Conservation (phyloP, 352 stramenopile species). For the Blastocystis sp. region DNA sequence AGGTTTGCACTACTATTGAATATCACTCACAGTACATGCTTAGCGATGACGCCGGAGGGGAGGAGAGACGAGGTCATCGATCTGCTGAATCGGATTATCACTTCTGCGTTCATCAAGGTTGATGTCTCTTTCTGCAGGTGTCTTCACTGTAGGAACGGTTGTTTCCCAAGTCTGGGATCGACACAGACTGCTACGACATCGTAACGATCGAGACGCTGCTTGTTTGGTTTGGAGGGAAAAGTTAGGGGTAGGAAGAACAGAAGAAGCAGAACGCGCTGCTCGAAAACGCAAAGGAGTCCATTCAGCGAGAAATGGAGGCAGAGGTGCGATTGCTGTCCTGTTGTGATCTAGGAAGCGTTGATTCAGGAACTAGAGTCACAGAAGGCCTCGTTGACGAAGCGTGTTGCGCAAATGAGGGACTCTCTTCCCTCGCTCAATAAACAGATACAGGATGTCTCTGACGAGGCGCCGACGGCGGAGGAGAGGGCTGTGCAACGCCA, state of each 20-base stretch:
- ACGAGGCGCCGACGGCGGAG: neutral
- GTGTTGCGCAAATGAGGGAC: neutral
- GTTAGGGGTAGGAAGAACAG: neutral
- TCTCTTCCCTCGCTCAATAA: neutral
- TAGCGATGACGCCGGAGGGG: neutral
- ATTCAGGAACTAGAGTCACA: neutral
- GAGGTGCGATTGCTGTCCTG: neutral
- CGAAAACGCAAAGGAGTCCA: neutral
- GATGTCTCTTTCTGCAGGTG: neutral
- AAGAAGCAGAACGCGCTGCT: conserved; percentile 47
- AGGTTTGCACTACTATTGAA: neutral
- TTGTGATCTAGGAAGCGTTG: neutral
- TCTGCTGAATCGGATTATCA: neutral
- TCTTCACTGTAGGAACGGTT: neutral
- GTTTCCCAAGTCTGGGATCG: neutral
- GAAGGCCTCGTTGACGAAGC: neutral
- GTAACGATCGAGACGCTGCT: neutral
- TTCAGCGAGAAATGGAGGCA: neutral
- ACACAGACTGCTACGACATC: neutral
- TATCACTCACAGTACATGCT: neutral
- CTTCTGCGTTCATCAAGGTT: neutral
- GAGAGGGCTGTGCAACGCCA: neutral
- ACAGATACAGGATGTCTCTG: neutral
- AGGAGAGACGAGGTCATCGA: conserved; percentile 2
- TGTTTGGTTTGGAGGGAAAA: neutral